Base-by-base conservation (phyloP, 352 stramenopile genomes). In the Bremia lactucae region DNA sequence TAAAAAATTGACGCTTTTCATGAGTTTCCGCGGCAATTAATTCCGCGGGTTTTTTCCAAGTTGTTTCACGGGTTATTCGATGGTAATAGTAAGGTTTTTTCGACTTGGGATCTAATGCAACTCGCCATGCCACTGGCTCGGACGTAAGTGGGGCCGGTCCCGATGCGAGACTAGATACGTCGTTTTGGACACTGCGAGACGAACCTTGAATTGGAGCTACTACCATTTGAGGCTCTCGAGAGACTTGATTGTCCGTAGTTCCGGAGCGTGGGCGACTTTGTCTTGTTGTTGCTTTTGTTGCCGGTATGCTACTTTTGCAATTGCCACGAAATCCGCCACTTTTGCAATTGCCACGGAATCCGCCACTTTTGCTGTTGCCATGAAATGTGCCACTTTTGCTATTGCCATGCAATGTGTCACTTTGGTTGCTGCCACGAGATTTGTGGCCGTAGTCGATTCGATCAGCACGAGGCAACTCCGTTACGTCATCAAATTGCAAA, bases 31-130 rank as follows among this genome's bases (percentile, higher is more conserved):
- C 79, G 23, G 82, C 68, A 4, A 87, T 52, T 6, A 89, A 51
- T 38, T 78, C 68, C 6, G 60, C 48, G 9, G 95, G 95, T 38
- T 98, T 98, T 39, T 95, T 96, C 95, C 95, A 98, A 45, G 95
- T 95, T 24, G 95, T 98, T 66, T 98, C 82, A n/a, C 94, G 74
- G 0, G 94, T 98, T 13, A 91, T 46, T 1, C 77, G 68, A 62
- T 98, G 90, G 65, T 98, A 98, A 55, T 98, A 98, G 75, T 98
- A 98, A n/a, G 82, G 85, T 19, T 86, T 78, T 46, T 94, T 88
- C 14, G 77, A 87, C 52, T 85, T 83, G 13, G 79, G 79, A 42
- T 88, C 77, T 0, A 88, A 23, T 4, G 79, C 79, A 26, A 92
- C 72, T 44, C 74, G 72, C 79, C 79, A 92, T 35, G 79, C 73